phyloP scores from a whole-genome alignment of 2,329 filamentous ascomycete species.

The Diaporthe sp. region DNA sequence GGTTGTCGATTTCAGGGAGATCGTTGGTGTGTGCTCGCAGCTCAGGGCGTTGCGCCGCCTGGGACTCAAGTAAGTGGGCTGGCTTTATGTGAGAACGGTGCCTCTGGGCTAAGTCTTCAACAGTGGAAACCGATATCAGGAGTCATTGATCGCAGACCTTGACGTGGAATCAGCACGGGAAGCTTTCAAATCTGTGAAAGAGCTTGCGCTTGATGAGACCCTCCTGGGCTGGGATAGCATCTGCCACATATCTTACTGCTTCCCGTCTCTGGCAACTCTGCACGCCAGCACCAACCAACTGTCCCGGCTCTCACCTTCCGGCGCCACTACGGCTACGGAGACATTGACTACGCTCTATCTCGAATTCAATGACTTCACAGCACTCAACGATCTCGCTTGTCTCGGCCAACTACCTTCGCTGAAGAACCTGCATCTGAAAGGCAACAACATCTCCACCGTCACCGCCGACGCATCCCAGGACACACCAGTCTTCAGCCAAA shows the following conservation, averaged over 20 bases:
- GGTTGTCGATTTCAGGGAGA: constrained; percentile 75
- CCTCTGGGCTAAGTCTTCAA: constrained; percentile 41
- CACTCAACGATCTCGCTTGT: constrained; percentile 68
- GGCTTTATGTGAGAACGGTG: constrained; percentile 16
- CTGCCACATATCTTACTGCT: constrained; percentile 66
- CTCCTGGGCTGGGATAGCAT: constrained; percentile 77
- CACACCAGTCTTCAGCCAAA: constrained; percentile 64
- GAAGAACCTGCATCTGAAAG: constrained; percentile 78
- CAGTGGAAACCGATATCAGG: constrained; percentile 81
- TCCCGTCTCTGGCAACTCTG: constrained; percentile 65
- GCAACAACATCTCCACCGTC: constrained; percentile 75
- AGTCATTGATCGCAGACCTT: constrained; percentile 51
- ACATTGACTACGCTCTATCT: constrained; percentile 76
- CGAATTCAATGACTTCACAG: constrained; percentile 78
- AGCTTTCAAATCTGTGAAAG: constrained; percentile 65
- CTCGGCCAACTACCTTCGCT: constrained; percentile 67
- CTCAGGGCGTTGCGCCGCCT: constrained; percentile 77
- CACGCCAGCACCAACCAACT: constrained; percentile 72
- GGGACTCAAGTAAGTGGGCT: constrained; percentile 75
- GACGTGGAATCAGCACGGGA: constrained; percentile 53
- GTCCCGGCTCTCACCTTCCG: constrained; percentile 48
- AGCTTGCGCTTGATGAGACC: constrained; percentile 77
- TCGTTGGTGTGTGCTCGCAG: constrained; percentile 79
- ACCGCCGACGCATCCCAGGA: constrained; percentile 48
- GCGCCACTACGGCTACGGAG: constrained; percentile 55